Percentiles rank a stretch among this genome's conserved stretches.
phyloP scores from a whole-genome alignment of 495 filamentous ascomycete species.

The Podospora sp. region DNA sequence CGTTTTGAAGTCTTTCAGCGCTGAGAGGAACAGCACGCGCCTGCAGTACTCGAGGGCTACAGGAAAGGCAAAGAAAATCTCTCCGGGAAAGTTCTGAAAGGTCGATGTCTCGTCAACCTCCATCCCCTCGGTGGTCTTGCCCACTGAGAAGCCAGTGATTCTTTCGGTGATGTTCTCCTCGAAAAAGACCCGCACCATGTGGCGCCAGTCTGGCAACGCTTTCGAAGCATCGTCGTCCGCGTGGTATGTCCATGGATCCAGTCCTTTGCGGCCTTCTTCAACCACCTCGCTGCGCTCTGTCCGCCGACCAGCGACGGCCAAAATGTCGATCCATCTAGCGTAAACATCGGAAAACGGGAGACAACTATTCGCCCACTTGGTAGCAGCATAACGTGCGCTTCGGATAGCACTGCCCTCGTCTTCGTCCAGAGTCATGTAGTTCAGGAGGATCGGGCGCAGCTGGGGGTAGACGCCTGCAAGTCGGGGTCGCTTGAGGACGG shows the following conservation, averaged over 20 bases:
- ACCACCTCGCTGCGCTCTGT: conserved; percentile 75
- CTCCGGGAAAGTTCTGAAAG: conserved; percentile 47
- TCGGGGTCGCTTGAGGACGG: conserved; percentile 52
- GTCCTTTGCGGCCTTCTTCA: conserved; percentile 87
- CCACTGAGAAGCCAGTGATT: conserved; percentile 18
- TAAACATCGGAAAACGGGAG: conserved; percentile 75
- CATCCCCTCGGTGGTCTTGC: conserved; percentile 21
- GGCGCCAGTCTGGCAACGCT: conserved; percentile 50
- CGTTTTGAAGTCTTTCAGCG: conserved; percentile 63
- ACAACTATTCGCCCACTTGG: conserved; percentile 89
- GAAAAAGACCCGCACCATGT: conserved; percentile 51
- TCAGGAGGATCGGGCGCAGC: conserved; percentile 58
- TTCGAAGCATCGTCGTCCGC: conserved; percentile 39
- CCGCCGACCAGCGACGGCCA: conserved; percentile 67
- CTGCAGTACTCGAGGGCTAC: conserved; percentile 71
- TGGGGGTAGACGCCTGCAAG: conserved; percentile 35
- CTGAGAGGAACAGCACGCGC: conserved; percentile 72
- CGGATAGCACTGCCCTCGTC: conserved; percentile 53
- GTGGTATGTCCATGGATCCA: conserved; percentile 60
- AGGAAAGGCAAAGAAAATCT: conserved; percentile 57
- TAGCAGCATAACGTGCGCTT: conserved; percentile 76
- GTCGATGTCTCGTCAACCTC: conserved; percentile 39
- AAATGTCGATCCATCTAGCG: conserved; percentile 84
- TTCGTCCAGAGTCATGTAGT: conserved; percentile 65
- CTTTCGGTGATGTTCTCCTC: conserved; percentile 35